Evolutionary conservation across 140 eudicot species (phyloP), one percentile per base, ranked within the genome.

Genomic region (Erigeron philadelphicus): DNA sequence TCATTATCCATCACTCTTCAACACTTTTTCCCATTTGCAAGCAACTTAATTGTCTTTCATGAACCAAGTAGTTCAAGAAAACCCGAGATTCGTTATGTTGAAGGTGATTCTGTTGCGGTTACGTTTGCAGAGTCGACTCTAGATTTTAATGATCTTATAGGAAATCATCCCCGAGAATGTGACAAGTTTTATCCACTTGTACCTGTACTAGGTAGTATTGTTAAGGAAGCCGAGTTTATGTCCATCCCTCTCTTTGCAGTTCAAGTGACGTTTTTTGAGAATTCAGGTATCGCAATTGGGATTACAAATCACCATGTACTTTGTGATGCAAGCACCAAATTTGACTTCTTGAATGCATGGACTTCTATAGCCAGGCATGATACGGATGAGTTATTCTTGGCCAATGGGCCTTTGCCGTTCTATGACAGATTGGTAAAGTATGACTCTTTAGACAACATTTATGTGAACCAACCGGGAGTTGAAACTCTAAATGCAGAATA

Each of bases 321-420:
- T 63, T 63, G 68, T 9, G 68, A 63, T 63, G 68, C 68, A 15
- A 63, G 35, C 18, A 63, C 68, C 0, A 63, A 63, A 52, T 63
- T 41, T 45, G 68, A 63, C 53, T 63, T 63, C 35, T 45, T 63
- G 49, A 63, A 15, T 31, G 40, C 53, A 2, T 63, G 68, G 68
- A 43, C 68, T 42, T 63, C 68, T 13, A 63, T 63, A 16, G 35
- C 68, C 43, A 63, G 38, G 43, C 17, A 42, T 10, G 40, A 53
- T 18, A 41, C 53, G 11, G 53, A 63, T 17, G 68, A 63, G 15
- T 15, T 42, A 16, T 5, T 63, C 40, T 42, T 43, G 10, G 68
- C 68, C 16, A 63, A 9, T 9, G 18, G 68, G 15, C 44, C 9
- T 63, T 42, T 63, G 7, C 68, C 53, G n/a, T 43, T 42, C 9